Base-by-base conservation (phyloP, 306 rosid species). In the Casuarina cunninghamiana region DNA sequence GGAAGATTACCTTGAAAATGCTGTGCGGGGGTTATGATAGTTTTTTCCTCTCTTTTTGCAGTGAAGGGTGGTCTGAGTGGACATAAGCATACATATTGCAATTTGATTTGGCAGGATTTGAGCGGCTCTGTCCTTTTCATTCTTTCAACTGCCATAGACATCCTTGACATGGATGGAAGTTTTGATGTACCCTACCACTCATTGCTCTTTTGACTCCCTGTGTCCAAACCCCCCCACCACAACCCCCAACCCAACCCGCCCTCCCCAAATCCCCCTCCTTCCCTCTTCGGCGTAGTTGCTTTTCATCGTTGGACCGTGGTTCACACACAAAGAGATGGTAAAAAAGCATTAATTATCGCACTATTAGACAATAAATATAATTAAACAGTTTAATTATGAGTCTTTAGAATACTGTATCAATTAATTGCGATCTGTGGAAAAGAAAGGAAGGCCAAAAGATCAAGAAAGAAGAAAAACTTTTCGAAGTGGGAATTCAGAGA, bases 151-250 rank as follows among this genome's bases (percentile, higher is more conserved):
- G 66, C 71, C 81, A 42, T n/a, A 54, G 73, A 74, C 78, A 82
- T 49, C 15, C 68, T 73, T 83, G 86, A 82, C 86, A 80, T 79
- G 78, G 86, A 84, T 81, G 82, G 84, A 86, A 79, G 77, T 63
- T 70, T 81, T 79, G 86, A 79, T 84, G 79, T 82, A 32, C 81
- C 61, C 77, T 77, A 78, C 76, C 84, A 78, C 84, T 86, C 86
- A 86, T 83, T 81, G 77, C 74, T 75, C 70, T 69, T 32, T 43
- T 21, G 85, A 86, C 85, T 81, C 42, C 71, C 48, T 1, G 42
- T 49, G 3, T 66, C 71, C 71, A 15, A 19, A 3, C 62, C 48
- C 7, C 37, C 37, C 32, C n/a, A 32, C 13, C 21, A 16, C 5
- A 5, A 38, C 26, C 38, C 26, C 15, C 21, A 9, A 17, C 50